Percentiles rank a stretch among this genome's conserved stretches.
Evolutionary conservation across 192 early-diverging fungal genomes (phyloP).

Genomic region (Coemansia sp.): DNA sequence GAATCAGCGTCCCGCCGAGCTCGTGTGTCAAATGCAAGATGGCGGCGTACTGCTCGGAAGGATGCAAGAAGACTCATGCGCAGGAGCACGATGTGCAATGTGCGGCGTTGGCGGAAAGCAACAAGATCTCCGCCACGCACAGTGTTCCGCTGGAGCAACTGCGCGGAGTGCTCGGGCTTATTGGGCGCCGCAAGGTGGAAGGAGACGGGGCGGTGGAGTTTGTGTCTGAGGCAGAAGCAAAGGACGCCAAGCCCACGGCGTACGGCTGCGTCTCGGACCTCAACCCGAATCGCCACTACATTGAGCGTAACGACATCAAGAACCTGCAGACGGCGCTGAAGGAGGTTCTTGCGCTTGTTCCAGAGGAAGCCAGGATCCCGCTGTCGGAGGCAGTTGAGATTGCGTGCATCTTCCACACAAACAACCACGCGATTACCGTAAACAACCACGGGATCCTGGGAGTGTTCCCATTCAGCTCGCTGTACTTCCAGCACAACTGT

Average conservation of each 20-base stretch:
- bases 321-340: conserved; percentile 41
- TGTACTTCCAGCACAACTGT: conserved; percentile 77
- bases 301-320: conserved; percentile 42
- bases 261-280: conserved; percentile 39
- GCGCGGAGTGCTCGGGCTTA: conserved; percentile 46
- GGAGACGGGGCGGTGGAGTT: background rate
- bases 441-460: conserved; percentile 62
- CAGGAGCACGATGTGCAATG: conserved; percentile 52
- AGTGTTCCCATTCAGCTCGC: conserved; percentile 69
- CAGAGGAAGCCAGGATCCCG: conserved; percentile 32
- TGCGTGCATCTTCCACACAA: conserved; percentile 65
- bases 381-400: conserved; percentile 56
- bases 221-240: conserved; percentile 14
- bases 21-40: conserved; percentile 53
- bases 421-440: conserved; percentile 61
- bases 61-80: conserved; percentile 48
- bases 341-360: conserved; percentile 46
- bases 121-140: conserved; percentile 34
- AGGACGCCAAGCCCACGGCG: conserved; percentile 21
- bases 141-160: conserved; percentile 35
- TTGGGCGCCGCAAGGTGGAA: conserved; percentile 38
- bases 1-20: conserved; percentile 21
- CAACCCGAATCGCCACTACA: conserved; percentile 54
- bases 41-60: conserved; percentile 61
- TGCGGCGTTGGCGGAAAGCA: conserved; percentile 38